Conservation (phyloP, 1,139 yeast genomes). For the Spathaspora sp. region DNA sequence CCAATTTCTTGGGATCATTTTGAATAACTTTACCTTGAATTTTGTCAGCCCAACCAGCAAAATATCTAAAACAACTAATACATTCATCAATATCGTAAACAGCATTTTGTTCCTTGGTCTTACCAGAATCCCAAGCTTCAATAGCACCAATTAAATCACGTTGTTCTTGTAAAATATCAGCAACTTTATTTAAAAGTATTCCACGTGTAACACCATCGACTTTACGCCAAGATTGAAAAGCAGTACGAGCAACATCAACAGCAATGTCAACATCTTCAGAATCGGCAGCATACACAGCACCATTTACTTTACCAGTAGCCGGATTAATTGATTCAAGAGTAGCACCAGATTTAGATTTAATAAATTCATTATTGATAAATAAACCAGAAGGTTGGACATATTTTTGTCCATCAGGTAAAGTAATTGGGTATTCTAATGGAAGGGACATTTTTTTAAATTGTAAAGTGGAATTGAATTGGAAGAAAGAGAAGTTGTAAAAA, state of each 20-base stretch:
- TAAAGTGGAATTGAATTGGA: not conserved
- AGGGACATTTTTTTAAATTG: slow-evolving; percentile 9
- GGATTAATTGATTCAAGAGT: slow-evolving; percentile 65
- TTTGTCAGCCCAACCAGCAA: slow-evolving; percentile 86
- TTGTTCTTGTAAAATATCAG: slow-evolving; percentile 58
- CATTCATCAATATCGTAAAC: slow-evolving; percentile 60
- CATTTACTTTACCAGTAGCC: slow-evolving; percentile 65
- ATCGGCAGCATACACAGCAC: slow-evolving; percentile 65
- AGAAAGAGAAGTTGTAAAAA: not conserved
- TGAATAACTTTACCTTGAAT: slow-evolving; percentile 68
- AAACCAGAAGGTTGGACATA: slow-evolving; percentile 72
- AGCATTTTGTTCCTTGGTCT: slow-evolving; percentile 54
- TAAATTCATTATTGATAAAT: slow-evolving; percentile 80
- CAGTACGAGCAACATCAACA: slow-evolving; percentile 68
- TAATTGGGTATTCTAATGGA: slow-evolving; percentile 43
- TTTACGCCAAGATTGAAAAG: slow-evolving; percentile 57
- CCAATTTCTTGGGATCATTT: slow-evolving; percentile 65
- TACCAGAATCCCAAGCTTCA: slow-evolving; percentile 83
- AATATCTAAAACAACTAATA: slow-evolving; percentile 59
- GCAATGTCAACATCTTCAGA: slow-evolving; percentile 74
- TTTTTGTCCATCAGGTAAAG: slow-evolving; percentile 55
- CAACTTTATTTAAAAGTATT: slow-evolving; percentile 53
- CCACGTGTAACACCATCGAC: slow-evolving; percentile 55
- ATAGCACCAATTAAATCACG: slow-evolving; percentile 60
- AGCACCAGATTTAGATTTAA: slow-evolving; percentile 59